phyloP scores from a whole-genome alignment of 2,329 filamentous ascomycete species.

The Epichloe baconii region DNA sequence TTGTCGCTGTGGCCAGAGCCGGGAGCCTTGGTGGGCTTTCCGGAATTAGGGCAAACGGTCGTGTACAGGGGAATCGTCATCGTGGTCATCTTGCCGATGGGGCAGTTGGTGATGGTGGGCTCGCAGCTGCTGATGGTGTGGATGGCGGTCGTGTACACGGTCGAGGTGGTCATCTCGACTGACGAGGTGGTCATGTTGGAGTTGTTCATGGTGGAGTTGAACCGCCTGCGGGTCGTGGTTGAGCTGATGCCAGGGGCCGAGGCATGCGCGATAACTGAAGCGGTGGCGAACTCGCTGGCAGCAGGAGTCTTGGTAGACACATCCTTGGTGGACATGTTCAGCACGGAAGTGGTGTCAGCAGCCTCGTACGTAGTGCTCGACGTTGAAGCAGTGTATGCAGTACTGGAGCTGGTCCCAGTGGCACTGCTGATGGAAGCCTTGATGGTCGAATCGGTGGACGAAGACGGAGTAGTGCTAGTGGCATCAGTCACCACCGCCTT shows the following conservation, averaged over 20 bases:
- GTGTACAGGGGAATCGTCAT: conserved; percentile 26
- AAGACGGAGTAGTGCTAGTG: neutral
- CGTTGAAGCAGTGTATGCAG: too few species aligned
- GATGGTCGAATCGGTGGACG: neutral
- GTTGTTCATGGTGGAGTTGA: conserved; percentile 4
- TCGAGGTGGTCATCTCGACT: conserved; percentile 15
- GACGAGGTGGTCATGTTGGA: conserved; percentile 14
- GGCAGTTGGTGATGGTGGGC: conserved; percentile 24
- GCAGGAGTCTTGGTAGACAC: neutral
- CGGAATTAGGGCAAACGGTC: conserved; percentile 11
- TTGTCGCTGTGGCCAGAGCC: too few species aligned
- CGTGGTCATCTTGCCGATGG: conserved; percentile 20
- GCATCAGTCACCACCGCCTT: neutral
- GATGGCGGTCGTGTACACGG: conserved; percentile 22
- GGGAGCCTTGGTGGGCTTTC: too few species aligned
- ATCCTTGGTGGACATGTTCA: neutral
- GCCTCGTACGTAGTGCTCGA: too few species aligned
- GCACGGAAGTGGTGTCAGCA: neutral
- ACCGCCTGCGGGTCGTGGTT: neutral
- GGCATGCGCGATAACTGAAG: too few species aligned
- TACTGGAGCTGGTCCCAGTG: too few species aligned
- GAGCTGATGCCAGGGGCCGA: too few species aligned
- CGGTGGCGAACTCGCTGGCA: too few species aligned
- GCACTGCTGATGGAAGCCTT: neutral
- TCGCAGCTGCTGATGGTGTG: conserved; percentile 40